Evolutionary conservation across 805 yeast genomes (phyloP), one percentile per base, ranked within the genome.

Genomic region (Helenozyma baotianmanensis): DNA sequence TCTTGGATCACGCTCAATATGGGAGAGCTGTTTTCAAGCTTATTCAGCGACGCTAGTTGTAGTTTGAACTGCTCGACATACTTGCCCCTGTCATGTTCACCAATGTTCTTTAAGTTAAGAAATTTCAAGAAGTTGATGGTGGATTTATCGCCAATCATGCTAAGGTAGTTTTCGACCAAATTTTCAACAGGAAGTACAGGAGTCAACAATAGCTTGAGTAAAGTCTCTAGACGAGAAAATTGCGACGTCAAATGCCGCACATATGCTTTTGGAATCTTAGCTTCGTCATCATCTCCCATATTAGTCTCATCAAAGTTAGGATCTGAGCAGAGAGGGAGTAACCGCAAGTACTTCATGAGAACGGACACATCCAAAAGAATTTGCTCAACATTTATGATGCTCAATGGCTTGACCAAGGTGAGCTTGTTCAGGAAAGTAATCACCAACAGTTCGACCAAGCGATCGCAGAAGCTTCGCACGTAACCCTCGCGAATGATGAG

Each of bases 401-500:
- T 72, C n/a, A 67, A 58, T 0, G 96, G 95, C 34, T 76, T 79
- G 22, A 84, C 62, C 32, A 70, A 68, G 6, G 76, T 64, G 32
- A 88, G 71, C 35, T 73, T 76, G 18, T 70, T 62, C 32, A 80
- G 51, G 46, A 82, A 78, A 12, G 79, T 72, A 23, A 60, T 62
- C 6, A 79, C 62, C 1, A 83, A 58, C 23, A 70, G 50, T 35
- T 89, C 97, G 15, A 86, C 76, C 12, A 84, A 60, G 37, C 82
- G 78, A 48, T 87, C 95, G 52, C 87, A 73, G 29, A 85, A 73
- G 49, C 80, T 80, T 43, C 94, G 70, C 9, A 76, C 68, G 50
- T 82, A 88, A 12, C 82, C 63, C 15, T 79, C 86, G 45, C 92
- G 73, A 22, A 80, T 75, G 27, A 87, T 70, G 40, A 67, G 68